Conservation (phyloP, 129 eudicot species). For the Glebionis coronaria region DNA sequence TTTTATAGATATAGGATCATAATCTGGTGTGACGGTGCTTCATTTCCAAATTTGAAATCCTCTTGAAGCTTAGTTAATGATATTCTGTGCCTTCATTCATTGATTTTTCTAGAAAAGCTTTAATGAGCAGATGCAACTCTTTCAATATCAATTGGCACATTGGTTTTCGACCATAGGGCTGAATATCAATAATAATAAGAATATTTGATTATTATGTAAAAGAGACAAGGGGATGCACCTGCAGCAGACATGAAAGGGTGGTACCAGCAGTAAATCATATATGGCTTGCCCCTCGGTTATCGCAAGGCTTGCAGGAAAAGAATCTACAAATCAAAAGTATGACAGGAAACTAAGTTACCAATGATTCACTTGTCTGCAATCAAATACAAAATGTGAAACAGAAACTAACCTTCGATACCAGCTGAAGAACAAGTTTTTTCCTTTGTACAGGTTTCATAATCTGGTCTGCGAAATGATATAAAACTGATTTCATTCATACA, state of each 20-base stretch:
- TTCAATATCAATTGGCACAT: background rate
- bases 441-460: constrained; percentile 35
- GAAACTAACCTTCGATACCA: constrained; percentile 43
- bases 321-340: too few relatives aligned
- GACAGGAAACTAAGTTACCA: background rate
- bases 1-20: background rate
- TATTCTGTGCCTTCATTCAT: background rate
- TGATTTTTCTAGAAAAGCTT: background rate
- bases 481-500: too few relatives aligned
- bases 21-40: background rate
- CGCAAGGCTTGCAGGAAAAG: too few relatives aligned
- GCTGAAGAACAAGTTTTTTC: constrained; percentile 30
- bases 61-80: background rate
- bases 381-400: constrained; percentile 1
- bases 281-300: too few relatives aligned
- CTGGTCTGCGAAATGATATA: too few relatives aligned
- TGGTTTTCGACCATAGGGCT: too few relatives aligned
- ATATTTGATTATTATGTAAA: too few relatives aligned
- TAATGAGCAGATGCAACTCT: background rate
- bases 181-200: too few relatives aligned
- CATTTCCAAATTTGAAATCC: background rate
- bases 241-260: too few relatives aligned
- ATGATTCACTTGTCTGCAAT: background rate
- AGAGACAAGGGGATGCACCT: too few relatives aligned
- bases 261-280: too few relatives aligned